Evolutionary conservation across 306 rosid species (phyloP), one percentile per base, ranked within the genome.

Genomic region (Cucurbita moschata): DNA sequence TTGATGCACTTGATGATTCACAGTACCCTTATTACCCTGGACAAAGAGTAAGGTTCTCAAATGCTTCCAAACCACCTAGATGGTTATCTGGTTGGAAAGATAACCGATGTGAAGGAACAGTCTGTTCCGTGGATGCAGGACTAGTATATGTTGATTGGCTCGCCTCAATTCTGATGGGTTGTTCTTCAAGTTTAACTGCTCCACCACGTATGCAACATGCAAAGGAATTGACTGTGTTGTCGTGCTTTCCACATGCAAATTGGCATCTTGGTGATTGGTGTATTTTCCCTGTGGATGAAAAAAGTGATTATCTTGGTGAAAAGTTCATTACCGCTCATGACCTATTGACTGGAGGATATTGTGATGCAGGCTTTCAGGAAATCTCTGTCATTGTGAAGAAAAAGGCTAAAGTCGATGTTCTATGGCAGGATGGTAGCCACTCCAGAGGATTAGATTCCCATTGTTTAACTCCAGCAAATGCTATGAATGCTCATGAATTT

Each of bases 241-340:
- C 96, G 16, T 91, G 99, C 81, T 91, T 91, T 82, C 68, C 89
- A 72, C 85, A 91, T 77, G 87, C 88, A 76, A 86, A 84, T 75
- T 95, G 99, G 99, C 92, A 91, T 83, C 92, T 89, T 70, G 97
- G 99, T 82, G 99, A 95, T 79, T 95, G 96, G 96, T 95, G 99
- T 79, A 82, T 82, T 70, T 89, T 87, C 79, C 81, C 85, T 53
- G 46, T 23, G 81, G 82, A 69, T 35, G 92, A 76, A 74, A 75
- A 74, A 65, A 73, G 77, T 78, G 75, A 68, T 60, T 71, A 50
- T 15, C 60, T 59, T 66, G 84, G 81, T 57, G 85, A 80, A 79
- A 71, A 35, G 79, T 77, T 78, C 35, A 77, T 54, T 65, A 72
- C 76, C 23, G 30, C 80, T 38, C 55, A 77, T 65, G 75, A 78